Evolutionary conservation across 2,329 filamentous ascomycete species (phyloP).

Genomic region (Trichoderma sp.): DNA sequence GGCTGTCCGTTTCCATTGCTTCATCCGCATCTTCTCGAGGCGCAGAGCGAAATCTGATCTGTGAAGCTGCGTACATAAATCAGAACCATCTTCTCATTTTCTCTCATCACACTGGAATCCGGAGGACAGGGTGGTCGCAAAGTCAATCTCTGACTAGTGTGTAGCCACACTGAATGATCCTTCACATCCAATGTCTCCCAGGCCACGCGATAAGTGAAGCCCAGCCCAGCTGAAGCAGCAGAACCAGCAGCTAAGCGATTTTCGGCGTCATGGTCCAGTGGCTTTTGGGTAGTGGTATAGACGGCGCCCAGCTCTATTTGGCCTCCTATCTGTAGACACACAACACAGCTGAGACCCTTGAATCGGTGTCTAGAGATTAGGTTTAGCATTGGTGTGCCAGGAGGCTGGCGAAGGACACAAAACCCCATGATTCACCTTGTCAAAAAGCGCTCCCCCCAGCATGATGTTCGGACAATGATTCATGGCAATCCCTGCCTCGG

Average conservation of each 20-base stretch:
- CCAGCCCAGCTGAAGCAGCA: neutral
- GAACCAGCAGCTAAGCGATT: neutral
- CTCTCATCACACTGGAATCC: neutral
- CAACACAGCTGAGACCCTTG: neutral
- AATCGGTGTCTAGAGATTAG: neutral
- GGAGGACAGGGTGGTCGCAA: neutral
- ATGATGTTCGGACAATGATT: no score
- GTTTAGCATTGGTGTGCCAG: neutral
- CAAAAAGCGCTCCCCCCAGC: no score
- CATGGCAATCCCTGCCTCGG: no score
- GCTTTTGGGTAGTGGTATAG: neutral
- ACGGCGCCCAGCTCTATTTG: constrained; percentile 10
- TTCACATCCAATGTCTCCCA: neutral
- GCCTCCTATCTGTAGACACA: neutral
- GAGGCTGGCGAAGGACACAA: neutral
- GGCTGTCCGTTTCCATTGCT: neutral
- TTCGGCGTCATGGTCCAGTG: neutral
- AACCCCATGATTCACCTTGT: neutral
- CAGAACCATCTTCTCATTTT: neutral
- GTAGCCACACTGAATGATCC: neutral
- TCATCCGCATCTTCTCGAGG: neutral
- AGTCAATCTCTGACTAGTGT: constrained; percentile 6
- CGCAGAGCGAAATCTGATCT: neutral
- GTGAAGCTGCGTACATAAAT: neutral
- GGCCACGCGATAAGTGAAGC: neutral